Base-by-base conservation (phyloP, 148 eudicot genomes). In the Spergularia marina region DNA sequence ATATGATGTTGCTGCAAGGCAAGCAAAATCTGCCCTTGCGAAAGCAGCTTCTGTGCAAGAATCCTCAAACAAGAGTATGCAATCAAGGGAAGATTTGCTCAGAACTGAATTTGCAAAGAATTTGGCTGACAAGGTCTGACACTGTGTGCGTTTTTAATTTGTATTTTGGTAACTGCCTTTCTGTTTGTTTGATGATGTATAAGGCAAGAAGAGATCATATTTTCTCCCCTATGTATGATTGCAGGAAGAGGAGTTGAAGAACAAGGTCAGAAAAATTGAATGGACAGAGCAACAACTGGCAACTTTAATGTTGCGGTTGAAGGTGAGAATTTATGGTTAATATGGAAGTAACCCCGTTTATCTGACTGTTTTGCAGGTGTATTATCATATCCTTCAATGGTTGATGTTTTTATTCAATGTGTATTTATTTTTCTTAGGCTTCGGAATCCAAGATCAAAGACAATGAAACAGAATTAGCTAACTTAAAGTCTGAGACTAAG, bases 21-120 rank as follows among this genome's bases (percentile, higher is more conserved):
- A 96, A 82, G 87, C 95, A 44, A 96, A 92, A 82, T 80, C 79
- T 80, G 98, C 99, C 65, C 85, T 96, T 49, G 93, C 91, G 85
- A 92, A 96, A 78, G 97, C 92, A 76, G 89, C 94, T 60, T 78
- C 69, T 70, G 85, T 89, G 36, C 97, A 89, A 82, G 96, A 92
- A 72, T 87, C 86, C 56, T 68, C 91, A 61, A 96, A 78, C 78
- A 84, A 87, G 82, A 88, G 87, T 80, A 87, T 88, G 64, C 99
- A 89, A 79, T 76, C 76, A 73, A 84, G 97, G 78, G 99, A 92
- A 84, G 96, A 91, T 86, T 79, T 82, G 74, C 78, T 92, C 60
- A 86, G 98, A 84, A 90, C 83, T 61, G 96, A 92, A 77, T 95
- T 90, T 82, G 83, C 86, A 36, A 83, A 77, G 68, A 79, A 60